Percentiles rank a stretch among this genome's conserved stretches.
phyloP scores from a whole-genome alignment of 257 asterid species.

The Capsicum pubescens region DNA sequence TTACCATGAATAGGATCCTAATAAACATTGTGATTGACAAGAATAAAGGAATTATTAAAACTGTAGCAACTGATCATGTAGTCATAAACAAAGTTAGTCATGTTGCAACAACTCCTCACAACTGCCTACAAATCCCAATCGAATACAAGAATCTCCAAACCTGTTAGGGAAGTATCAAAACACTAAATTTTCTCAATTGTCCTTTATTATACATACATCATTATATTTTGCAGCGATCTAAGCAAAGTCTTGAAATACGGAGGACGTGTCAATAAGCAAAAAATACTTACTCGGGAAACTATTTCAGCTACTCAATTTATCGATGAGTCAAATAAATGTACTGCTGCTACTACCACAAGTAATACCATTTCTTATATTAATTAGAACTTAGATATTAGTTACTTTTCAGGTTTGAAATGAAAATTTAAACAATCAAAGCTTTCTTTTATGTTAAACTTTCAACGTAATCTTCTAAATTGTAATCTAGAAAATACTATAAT shows the following conservation, averaged over 20 bases:
- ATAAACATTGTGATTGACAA: not conserved
- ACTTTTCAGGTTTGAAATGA: not conserved
- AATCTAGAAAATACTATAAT: not conserved
- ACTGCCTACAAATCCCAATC: slow-evolving; percentile 22
- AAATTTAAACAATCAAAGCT: too few species aligned
- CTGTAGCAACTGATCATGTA: not conserved
- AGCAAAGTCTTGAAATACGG: not conserved
- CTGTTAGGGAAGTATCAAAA: not conserved
- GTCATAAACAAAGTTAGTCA: not conserved
- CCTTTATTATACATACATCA: not conserved
- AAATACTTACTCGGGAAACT: not conserved
- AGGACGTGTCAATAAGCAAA: not conserved
- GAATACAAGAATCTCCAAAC: not conserved
- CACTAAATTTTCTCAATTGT: not conserved
- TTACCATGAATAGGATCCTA: not conserved
- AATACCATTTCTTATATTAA: too few species aligned
- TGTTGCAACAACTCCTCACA: slow-evolving; percentile 7
- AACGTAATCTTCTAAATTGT: too few species aligned
- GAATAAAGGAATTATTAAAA: not conserved
- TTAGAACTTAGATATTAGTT: not conserved
- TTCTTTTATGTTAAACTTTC: not conserved
- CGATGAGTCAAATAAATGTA: not conserved
- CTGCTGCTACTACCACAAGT: not conserved
- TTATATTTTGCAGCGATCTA: not conserved
- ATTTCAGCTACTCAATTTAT: not conserved